Evolutionary conservation across 2,329 filamentous ascomycete species (phyloP).

Genomic region (Neofusicoccum umdonicola): DNA sequence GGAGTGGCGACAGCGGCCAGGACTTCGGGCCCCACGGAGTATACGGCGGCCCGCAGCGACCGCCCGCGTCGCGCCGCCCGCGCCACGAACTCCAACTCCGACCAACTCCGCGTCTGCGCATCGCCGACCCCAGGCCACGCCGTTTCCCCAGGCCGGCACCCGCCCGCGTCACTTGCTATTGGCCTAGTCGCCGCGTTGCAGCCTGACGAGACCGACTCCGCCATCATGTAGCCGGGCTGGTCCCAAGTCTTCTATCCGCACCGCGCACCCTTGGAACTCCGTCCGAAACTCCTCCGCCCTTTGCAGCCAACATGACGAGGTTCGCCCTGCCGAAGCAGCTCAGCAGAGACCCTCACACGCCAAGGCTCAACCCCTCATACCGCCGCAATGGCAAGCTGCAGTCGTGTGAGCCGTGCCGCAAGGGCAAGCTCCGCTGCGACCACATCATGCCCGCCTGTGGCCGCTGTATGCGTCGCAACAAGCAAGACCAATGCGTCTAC

Average conservation of each 20-base stretch:
- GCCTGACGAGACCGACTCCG: background rate
- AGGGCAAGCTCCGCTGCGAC: constrained; percentile 22
- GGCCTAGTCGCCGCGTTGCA: background rate
- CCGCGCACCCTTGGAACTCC: background rate
- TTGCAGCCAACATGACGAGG: background rate
- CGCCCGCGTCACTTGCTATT: background rate
- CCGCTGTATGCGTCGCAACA: constrained; percentile 30
- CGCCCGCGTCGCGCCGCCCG: background rate
- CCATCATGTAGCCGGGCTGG: background rate
- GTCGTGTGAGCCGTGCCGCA: constrained; percentile 36
- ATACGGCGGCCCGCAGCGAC: background rate
- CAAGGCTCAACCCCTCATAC: constrained; percentile 19
- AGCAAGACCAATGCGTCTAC: constrained; percentile 33
- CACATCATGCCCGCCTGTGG: constrained; percentile 36
- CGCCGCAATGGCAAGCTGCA: constrained; percentile 39
- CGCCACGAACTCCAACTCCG: background rate
- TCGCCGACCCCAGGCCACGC: background rate
- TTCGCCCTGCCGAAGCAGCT: constrained; percentile 9
- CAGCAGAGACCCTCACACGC: background rate
- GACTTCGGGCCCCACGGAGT: background rate
- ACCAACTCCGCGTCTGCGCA: background rate
- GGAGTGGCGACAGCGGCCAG: background rate
- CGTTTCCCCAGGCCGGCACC: background rate
- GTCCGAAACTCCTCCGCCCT: background rate
- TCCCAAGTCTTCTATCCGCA: background rate